Conservation (phyloP, 345 rosid genomes). For the Populus simonii region DNA sequence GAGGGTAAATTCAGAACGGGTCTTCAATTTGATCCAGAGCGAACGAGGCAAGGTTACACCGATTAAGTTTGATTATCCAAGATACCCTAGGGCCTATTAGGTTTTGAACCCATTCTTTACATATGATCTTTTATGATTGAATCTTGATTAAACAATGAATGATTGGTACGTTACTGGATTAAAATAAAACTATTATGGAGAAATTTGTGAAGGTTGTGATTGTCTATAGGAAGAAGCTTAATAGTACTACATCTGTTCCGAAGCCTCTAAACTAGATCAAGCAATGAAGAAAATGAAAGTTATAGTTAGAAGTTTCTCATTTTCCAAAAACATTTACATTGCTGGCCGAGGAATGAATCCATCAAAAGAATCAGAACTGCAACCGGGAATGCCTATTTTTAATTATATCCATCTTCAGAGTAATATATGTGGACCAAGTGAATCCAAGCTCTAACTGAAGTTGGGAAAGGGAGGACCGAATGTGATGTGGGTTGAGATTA, state of each 20-base stretch:
- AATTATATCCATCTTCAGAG: too few relatives aligned
- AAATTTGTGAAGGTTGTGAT: slow-evolving; percentile 89
- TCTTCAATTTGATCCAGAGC: slow-evolving; percentile 82
- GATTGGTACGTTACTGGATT: neutral
- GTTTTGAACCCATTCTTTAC: slow-evolving; percentile 29
- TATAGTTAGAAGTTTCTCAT: slow-evolving; percentile 63
- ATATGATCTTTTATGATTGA: neutral
- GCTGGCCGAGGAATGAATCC: slow-evolving; percentile 39
- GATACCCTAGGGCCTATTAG: slow-evolving; percentile 71
- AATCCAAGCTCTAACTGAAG: neutral
- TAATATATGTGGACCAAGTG: too few relatives aligned
- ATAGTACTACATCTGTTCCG: slow-evolving; percentile 38
- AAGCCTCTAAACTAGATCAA: slow-evolving; percentile 43
- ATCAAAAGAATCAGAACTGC: slow-evolving; percentile 51
- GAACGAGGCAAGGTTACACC: slow-evolving; percentile 53
- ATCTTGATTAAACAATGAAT: neutral
- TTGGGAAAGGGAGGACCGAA: neutral
- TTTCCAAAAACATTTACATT: slow-evolving; percentile 55
- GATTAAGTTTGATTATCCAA: slow-evolving; percentile 71
- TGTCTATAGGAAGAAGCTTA: slow-evolving; percentile 73
- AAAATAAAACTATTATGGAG: slow-evolving; percentile 26
- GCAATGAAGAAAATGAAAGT: slow-evolving; percentile 59
- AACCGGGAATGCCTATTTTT: slow-evolving; percentile 33
- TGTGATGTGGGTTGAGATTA: neutral
- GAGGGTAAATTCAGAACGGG: slow-evolving; percentile 83